phyloP scores from a whole-genome alignment of 805 yeast species.

The Lipomyces japonicus region DNA sequence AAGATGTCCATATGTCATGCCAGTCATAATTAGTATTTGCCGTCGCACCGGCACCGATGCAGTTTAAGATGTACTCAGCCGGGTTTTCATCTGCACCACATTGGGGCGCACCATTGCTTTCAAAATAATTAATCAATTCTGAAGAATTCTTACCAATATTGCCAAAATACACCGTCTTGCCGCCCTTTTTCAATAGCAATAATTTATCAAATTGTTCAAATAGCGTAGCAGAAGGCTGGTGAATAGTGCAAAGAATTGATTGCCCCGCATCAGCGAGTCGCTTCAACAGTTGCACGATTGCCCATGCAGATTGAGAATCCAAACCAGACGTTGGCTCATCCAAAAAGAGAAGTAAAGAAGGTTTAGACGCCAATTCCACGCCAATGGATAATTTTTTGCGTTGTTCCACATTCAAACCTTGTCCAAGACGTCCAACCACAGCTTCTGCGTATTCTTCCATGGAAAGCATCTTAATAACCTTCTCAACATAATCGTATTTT shows the following conservation, averaged over 20 bases:
- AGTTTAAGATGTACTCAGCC: constrained; percentile 70
- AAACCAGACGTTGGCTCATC: constrained; percentile 76
- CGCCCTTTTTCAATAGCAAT: constrained; percentile 68
- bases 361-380: constrained; percentile 68
- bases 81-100: constrained; percentile 64
- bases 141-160: constrained; percentile 64
- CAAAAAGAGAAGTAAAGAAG: constrained; percentile 53
- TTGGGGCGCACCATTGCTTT: constrained; percentile 64
- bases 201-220: constrained; percentile 65
- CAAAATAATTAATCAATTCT: constrained; percentile 61
- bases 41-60: constrained; percentile 79
- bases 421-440: constrained; percentile 70
- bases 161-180: constrained; percentile 77
- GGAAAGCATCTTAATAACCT: constrained; percentile 60
- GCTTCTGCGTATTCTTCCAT: constrained; percentile 73
- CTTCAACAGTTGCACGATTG: constrained; percentile 62
- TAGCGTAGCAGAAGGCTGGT: constrained; percentile 70
- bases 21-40: constrained; percentile 57
- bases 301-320: constrained; percentile 62
- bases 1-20: constrained; percentile 57
- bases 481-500: constrained; percentile 64
- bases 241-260: constrained; percentile 71
- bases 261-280: constrained; percentile 68
- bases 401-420: constrained; percentile 66
- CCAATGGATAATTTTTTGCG: constrained; percentile 66